Conservation (phyloP, 2,329 filamentous ascomycete genomes). For the Pseudocercospora fijiensis region DNA sequence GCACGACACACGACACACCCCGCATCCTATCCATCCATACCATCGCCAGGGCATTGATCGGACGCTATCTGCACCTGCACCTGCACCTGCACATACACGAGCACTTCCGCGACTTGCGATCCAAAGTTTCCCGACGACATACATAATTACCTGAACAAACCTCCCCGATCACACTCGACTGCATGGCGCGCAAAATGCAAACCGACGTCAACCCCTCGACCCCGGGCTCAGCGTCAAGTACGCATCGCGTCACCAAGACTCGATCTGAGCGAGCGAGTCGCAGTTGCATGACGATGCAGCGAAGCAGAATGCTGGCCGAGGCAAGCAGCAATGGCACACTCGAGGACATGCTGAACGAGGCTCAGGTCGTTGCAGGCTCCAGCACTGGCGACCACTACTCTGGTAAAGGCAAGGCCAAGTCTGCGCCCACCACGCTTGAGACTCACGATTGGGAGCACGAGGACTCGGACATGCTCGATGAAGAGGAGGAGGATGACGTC, state of each 20-base stretch:
- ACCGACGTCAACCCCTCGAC: slow-evolving; percentile 4
- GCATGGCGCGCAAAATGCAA: slow-evolving; percentile 16
- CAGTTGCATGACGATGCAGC: slow-evolving; percentile 16
- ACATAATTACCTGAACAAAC: not conserved
- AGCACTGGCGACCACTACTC: slow-evolving; percentile 1
- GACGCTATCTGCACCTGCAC: not conserved
- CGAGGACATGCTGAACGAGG: slow-evolving; percentile 23
- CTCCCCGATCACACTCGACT: not conserved
- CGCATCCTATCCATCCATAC: slow-evolving; percentile 5
- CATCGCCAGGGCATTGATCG: not conserved
- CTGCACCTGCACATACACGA: not conserved
- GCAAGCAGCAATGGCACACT: slow-evolving; percentile 21
- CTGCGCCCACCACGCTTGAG: not conserved
- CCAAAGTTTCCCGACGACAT: not conserved
- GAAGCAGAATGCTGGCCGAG: slow-evolving; percentile 21
- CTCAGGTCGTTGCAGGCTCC: slow-evolving; percentile 12
- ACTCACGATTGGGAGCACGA: slow-evolving; percentile 9
- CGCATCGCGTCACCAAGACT: slow-evolving; percentile 22
- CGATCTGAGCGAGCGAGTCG: slow-evolving; percentile 6
- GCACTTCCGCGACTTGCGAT: not conserved
- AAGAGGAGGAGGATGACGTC: slow-evolving; percentile 8
- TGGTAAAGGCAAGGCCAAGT: slow-evolving; percentile 20
- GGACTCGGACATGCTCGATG: not conserved
- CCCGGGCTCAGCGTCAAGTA: slow-evolving; percentile 10
- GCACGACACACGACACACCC: not conserved